These are phyloP conservation scores for Drosera capensis DNA, from an alignment of 148 eudicot species.

Conservation along the genomic window DNA sequence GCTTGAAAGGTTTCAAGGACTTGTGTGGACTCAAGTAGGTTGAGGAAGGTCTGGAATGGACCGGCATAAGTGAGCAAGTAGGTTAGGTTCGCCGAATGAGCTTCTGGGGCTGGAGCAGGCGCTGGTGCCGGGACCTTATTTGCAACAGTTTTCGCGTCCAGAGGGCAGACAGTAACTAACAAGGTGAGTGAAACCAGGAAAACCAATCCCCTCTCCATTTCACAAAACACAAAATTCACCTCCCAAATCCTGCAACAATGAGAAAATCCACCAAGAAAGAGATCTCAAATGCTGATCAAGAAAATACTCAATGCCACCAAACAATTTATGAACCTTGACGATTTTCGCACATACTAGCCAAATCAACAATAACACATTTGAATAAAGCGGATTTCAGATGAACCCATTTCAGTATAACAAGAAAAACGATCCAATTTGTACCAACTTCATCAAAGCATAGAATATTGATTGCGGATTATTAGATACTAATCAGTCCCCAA, in stretches of 20 bases:
- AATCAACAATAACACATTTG: too few relatives aligned
- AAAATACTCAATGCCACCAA: too few relatives aligned
- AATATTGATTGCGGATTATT: too few relatives aligned
- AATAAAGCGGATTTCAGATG: too few relatives aligned
- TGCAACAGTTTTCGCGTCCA: conserved; percentile 15
- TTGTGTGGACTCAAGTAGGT: conserved; percentile 51
- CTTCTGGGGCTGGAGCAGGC: conserved; percentile 58
- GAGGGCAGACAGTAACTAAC: conserved; percentile 18
- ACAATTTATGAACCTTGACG: too few relatives aligned
- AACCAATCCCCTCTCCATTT: conserved; percentile 17
- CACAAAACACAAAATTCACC: background rate
- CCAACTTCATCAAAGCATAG: too few relatives aligned
- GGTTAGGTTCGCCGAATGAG: conserved; percentile 58
- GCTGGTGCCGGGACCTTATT: conserved; percentile 26
- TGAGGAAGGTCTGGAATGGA: conserved; percentile 63
- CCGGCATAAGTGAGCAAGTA: conserved; percentile 69
- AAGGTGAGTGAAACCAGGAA: conserved; percentile 17
- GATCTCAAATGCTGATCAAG: too few relatives aligned
- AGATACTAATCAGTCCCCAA: too few relatives aligned
- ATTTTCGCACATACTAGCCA: too few relatives aligned
- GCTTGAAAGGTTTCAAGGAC: conserved; percentile 67
- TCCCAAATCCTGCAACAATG: conserved; percentile 19
- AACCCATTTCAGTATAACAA: too few relatives aligned
- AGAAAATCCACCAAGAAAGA: too few relatives aligned
- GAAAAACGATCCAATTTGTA: too few relatives aligned